Base-by-base conservation (phyloP, 2,329 filamentous ascomycete species). In the Amphichorda felina region DNA sequence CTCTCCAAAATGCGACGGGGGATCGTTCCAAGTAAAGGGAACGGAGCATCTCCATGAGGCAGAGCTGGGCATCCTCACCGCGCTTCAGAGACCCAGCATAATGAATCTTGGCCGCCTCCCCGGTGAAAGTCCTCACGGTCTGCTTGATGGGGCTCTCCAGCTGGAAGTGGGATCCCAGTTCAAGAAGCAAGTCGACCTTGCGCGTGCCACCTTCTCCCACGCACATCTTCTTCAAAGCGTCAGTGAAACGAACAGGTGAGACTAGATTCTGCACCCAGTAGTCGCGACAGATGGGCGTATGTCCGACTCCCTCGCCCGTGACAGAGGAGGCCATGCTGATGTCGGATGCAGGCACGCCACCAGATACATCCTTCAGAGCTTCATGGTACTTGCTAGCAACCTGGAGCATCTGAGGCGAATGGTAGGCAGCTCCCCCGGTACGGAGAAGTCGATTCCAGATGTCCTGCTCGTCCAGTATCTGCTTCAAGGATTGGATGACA, bases 261-360 rank as follows among this genome's bases (percentile, higher is more conserved):
- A 45, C 41, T 45, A 60, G 46, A 35, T 61, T 61, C 15, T 50
- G 42, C 1, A 39, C 40, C 58, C 58, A 61, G 35, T 60, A 59
- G 8, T 46, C 35, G 11, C 34, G 43, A 5, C 33, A 24, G n/a
- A 15, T n/a, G 16, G 25, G 13, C 16, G 24, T 10, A 14, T 18
- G 7, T n/a, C 15, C n/a, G 18, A 17, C 13, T 35, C 35, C 43
- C 8, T 30, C 27, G 25, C 34, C 34, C 11, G 34, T 29, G 11
- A 35, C 24, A n/a, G 34, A 34, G 16, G 24, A 30, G 22, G 29
- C 17, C 25, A 44, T 43, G 14, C 37, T 38, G 9, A 52, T 29
- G n/a, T 29, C 13, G 27, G 27, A 29, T 14, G 27, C 27, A n/a
- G 15, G 27, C 13, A 24, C 21, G 21, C 21, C 21, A 24, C 21